Base-by-base conservation (phyloP, 2,329 filamentous ascomycete species). In the Xylaria sp. region DNA sequence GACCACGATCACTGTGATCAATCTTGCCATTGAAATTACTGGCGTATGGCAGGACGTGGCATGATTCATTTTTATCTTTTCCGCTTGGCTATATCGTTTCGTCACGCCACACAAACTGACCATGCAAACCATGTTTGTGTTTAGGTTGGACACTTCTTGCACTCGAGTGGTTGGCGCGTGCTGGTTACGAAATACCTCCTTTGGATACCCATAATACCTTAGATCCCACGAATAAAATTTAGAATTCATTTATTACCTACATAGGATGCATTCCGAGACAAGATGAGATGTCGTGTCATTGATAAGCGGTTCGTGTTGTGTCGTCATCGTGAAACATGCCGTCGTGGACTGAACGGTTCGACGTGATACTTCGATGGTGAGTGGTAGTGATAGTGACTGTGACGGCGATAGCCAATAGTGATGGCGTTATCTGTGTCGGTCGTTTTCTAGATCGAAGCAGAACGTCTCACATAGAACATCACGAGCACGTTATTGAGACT, bases 11-110 rank as follows among this genome's bases (percentile, higher is more conserved):
- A 98, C 94, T 0, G 72, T 91, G 35, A 80, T 89, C 21, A 99
- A 98, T 77, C 85, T 99, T 2, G 81, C 89, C 45, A 85, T 96
- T 15, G 95, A 99, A 78, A 71, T 94, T 45, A 85, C 82, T 12
- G 88, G 88, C 4, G 73, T 78, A 7, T 86, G 81, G 79, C 70
- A 71, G 15, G 76, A 78, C 14, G 73, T 79, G 56, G 76, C 71
- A 23, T 75, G 64, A 65, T 52, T 43, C 62, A 53, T 63, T 55
- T 60, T 60, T 57, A 53, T 67, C 52, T 64, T 45, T 25, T 25
- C 56, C 37, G 54, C 51, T 35, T 21, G 11, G 52, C 57, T 57
- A 31, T 28, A 43, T 42, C 19, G 38, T 25, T 31, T 33, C 35
- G 53, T 57, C 35, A 43, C 17, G 40, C 56, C 56, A 60, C n/a